These are phyloP conservation scores for Nicotiana tomentosiformis DNA, from an alignment of 257 asterid species.

Conservation along the genomic window DNA sequence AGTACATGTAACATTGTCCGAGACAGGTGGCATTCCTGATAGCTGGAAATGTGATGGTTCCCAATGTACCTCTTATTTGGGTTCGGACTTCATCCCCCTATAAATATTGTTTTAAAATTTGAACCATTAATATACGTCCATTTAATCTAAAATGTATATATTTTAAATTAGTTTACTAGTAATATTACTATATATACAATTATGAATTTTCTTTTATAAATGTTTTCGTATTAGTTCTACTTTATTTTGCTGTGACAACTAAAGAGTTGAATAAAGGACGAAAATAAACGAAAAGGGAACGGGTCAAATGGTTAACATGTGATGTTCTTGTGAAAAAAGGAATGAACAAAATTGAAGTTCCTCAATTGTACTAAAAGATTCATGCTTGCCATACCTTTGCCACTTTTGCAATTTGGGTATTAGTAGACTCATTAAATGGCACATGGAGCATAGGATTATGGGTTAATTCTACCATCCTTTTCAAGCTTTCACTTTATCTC, in stretches of 20 bases:
- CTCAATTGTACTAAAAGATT: background rate
- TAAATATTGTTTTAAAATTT: background rate
- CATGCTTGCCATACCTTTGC: constrained; percentile 7
- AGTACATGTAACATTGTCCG: background rate
- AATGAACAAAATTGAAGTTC: background rate
- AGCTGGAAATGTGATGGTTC: background rate
- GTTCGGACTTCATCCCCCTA: background rate
- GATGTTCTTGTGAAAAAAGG: background rate
- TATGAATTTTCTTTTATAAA: background rate
- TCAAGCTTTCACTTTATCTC: background rate
- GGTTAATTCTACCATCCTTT: background rate
- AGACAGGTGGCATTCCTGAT: background rate
- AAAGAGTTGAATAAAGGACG: background rate
- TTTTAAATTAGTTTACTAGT: no score
- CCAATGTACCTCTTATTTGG: background rate
- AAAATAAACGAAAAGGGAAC: no score
- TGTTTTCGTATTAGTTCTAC: background rate
- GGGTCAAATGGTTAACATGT: constrained; percentile 4
- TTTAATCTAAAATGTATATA: background rate
- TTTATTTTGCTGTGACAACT: background rate
- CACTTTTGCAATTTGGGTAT: background rate
- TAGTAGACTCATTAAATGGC: background rate
- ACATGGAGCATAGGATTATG: constrained; percentile 2
- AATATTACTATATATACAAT: background rate
- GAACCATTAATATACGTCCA: background rate